These are phyloP conservation scores for Carex kokanica DNA, from an alignment of 176 grass and related monocot genomes.

Conservation along the genomic window DNA sequence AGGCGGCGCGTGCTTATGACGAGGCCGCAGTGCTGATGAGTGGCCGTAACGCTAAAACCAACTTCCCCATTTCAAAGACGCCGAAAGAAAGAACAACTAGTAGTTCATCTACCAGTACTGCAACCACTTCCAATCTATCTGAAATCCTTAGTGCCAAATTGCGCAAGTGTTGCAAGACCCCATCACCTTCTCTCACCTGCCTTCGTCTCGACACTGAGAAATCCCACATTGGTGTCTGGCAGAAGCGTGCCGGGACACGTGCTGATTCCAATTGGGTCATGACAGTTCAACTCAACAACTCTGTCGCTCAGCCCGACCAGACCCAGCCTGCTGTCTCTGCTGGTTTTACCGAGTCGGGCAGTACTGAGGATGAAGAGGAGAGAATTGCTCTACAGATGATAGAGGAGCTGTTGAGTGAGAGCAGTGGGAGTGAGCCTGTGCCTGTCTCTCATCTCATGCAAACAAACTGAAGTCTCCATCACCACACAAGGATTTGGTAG, in stretches of 20 bases:
- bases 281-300: constrained; percentile 86
- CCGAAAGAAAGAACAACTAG: constrained; percentile 1
- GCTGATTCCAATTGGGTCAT: constrained; percentile 98
- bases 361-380: constrained; percentile 66
- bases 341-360: constrained; percentile 29
- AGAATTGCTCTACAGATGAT: constrained; percentile 97
- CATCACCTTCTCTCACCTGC: constrained; percentile 93
- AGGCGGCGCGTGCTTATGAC: constrained; percentile 92
- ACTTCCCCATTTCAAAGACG: constrained; percentile 66
- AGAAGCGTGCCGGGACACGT: constrained; percentile 89
- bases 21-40: constrained; percentile 98
- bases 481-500: constrained; percentile 53
- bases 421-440: constrained; percentile 45
- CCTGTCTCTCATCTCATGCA: constrained; percentile 56
- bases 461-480: constrained; percentile 35
- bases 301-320: constrained; percentile 9
- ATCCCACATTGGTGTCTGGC: constrained; percentile 99
- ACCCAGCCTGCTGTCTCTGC: constrained; percentile 25
- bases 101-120: constrained; percentile 1
- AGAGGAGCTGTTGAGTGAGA: constrained; percentile 82
- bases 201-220: constrained; percentile 95
- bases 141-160: constrained; percentile 97
- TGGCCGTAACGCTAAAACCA: constrained; percentile 98
- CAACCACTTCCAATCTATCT: constrained; percentile 41
- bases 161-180: constrained; percentile 88